Evolutionary conservation across 441 rosid genomes (phyloP), one percentile per base, ranked within the genome.

Genomic region (Manihot esculenta): DNA sequence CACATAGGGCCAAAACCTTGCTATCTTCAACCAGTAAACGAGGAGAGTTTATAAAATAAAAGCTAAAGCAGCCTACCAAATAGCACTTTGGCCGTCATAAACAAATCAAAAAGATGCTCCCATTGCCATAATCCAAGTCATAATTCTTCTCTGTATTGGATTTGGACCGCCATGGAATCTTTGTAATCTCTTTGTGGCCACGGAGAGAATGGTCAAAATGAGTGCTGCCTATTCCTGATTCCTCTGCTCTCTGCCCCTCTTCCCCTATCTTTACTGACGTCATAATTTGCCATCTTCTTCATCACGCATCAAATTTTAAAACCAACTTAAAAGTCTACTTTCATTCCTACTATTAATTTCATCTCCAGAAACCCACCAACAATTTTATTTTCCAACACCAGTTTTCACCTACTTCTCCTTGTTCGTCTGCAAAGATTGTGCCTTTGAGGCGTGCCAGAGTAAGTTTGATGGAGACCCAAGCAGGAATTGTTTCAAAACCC

Each of bases 161-260:
- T n/a, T 30, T 30, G 12, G 44, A 44, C 18, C 48, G 58, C 20
- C 21, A 2, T 11, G 20, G 35, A 71, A 62, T 51, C 62, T 50
- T 51, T 61, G 21, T 11, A 48, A 9, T 42, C 41, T 24, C 10
- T 18, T 56, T n/a, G 10, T 2, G 45, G 21, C 50, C 69, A 48
- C 38, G 44, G 62, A 15, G 23, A 4, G 20, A 63, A 44, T 17
- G 47, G 58, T 73, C 83, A 66, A 54, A 68, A 90, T 90, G 95
- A 85, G 89, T 42, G 83, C 68, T 79, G 82, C 78, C 77, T 75
- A 74, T 79, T 86, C 86, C 15, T 81, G 75, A 75, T 79, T 86
- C 86, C 15, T 81, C 80, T 60, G 74, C 79, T 53, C 74, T 76
- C 78, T 61, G 64, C 20, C 63, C 38, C 51, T 20, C 72, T 23